Evolutionary conservation across 768 basidiomycete genomes (phyloP).

Genomic region (Amanita phalloides): DNA sequence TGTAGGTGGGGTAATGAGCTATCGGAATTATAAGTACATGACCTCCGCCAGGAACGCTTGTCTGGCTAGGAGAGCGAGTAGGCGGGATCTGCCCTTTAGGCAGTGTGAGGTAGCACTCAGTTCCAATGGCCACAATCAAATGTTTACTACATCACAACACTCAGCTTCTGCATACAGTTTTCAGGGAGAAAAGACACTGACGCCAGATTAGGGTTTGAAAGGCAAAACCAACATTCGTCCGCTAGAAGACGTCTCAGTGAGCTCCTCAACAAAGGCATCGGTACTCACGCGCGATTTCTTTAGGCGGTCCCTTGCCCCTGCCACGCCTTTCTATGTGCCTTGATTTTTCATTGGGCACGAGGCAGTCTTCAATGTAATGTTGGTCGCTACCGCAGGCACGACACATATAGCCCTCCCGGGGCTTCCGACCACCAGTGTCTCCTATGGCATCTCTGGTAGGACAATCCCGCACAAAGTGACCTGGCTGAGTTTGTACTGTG

Average conservation of each 20-base stretch:
- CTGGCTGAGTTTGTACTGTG: slow-evolving; percentile 32
- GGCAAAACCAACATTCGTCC: slow-evolving; percentile 96
- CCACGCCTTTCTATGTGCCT: slow-evolving; percentile 26
- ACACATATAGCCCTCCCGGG: slow-evolving; percentile 81
- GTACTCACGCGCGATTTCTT: slow-evolving; percentile 70
- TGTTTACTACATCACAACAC: slow-evolving; percentile 55
- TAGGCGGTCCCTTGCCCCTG: slow-evolving; percentile 46
- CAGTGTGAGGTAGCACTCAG: slow-evolving; percentile 91
- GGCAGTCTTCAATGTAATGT: slow-evolving; percentile 86
- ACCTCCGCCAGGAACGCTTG: slow-evolving; percentile 83
- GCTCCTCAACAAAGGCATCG: slow-evolving; percentile 1
- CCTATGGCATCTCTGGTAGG: slow-evolving; percentile 69
- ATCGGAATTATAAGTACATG: slow-evolving; percentile 93
- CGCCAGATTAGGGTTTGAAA: slow-evolving; percentile 89
- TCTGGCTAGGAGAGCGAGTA: slow-evolving; percentile 47
- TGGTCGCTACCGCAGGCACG: slow-evolving; percentile 81
- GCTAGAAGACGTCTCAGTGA: slow-evolving; percentile 30
- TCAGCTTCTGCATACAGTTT: slow-evolving; percentile 7
- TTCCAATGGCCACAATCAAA: slow-evolving; percentile 87
- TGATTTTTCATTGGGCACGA: slow-evolving; percentile 46
- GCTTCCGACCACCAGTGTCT: slow-evolving; percentile 77
- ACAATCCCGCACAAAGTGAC: slow-evolving; percentile 85
- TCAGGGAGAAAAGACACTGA: slow-evolving; percentile 24
- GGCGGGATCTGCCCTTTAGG: slow-evolving; percentile 93
- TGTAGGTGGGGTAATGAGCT: slow-evolving; percentile 84